Base-by-base conservation (phyloP, 2,329 filamentous ascomycete genomes). In the Westerdykella sp. region DNA sequence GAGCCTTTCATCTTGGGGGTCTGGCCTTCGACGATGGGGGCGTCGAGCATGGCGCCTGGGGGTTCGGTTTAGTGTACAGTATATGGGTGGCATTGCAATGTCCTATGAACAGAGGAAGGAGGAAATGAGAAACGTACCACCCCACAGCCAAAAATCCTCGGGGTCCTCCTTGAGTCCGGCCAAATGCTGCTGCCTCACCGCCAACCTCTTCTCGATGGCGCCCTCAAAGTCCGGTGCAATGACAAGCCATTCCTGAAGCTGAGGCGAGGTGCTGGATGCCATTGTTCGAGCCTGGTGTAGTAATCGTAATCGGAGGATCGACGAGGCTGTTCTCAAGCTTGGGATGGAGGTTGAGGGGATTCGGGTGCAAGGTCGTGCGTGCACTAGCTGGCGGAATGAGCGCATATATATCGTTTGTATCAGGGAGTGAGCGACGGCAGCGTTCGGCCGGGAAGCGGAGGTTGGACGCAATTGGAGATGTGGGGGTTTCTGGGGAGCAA, bases 1-100 rank as follows among this genome's bases (percentile, higher is more conserved):
- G 83, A 88, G 34, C 87, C 88, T 50, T 80, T 79, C 69, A 93
- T 88, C 60, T 84, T 80, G 35, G 80, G 77, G 15, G 75, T 77
- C 4, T 70, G 67, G 45, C 77, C 78, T 41, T 84, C 78, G 5
- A 77, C 72, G 28, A 85, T 49, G 2, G 59, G 63, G 21, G 62
- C 58, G 15, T 62, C 55, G 25, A 66, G 60, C 59, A 65, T 64
- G 9, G 63, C 62, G 12, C 62, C 62, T 66, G 25, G 11, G 25
- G 11, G 7, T 28, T 28, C 9, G 25, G 25, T 28, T 12, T 28
- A 12, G 25, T 10, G 25, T n/a, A 14, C 28, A 15, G 25, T 18
- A 2, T 25, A 41, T 21, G 14, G 37, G 25, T 10, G 11, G 25
- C 7, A 28, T 28, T 10, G 25, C 7, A 28, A 28, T 13, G 13